Percentiles rank a stretch among this genome's conserved stretches.
phyloP scores from a whole-genome alignment of 495 filamentous ascomycete genomes.

The Monascus purpureus region DNA sequence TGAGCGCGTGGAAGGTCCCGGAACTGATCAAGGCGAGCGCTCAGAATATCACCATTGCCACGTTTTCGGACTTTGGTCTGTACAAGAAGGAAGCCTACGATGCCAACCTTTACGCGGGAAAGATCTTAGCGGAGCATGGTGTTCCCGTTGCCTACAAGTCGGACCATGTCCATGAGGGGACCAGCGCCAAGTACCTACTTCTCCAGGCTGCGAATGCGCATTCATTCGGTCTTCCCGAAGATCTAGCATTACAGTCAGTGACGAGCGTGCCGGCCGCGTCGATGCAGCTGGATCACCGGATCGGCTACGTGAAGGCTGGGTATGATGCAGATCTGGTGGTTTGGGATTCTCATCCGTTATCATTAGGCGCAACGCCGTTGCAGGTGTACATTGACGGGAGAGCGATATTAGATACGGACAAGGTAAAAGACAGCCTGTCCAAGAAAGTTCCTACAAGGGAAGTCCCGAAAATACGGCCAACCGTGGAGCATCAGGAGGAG shows the following conservation, averaged over 20 bases:
- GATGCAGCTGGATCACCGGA: constrained; percentile 40
- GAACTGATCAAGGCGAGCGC: constrained; percentile 35
- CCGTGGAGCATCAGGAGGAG: no score
- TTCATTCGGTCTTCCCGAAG: constrained; percentile 44
- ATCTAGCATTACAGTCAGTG: constrained; percentile 45
- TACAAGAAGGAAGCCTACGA: constrained; percentile 51
- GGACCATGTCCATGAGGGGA: constrained; percentile 23
- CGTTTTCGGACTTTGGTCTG: constrained; percentile 47
- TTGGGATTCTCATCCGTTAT: constrained; percentile 52
- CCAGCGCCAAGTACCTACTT: constrained; percentile 28
- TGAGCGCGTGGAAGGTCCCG: constrained; percentile 45
- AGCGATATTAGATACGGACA: constrained; percentile 22
- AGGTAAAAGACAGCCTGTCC: constrained; percentile 7
- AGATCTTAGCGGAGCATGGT: constrained; percentile 44
- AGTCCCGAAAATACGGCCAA: no score
- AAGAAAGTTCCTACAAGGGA: constrained; percentile 21
- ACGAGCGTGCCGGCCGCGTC: constrained; percentile 47
- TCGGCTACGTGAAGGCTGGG: constrained; percentile 46
- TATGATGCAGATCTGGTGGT: constrained; percentile 55
- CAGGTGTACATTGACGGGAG: constrained; percentile 55
- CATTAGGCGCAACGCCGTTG: constrained; percentile 42
- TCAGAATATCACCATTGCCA: constrained; percentile 22
- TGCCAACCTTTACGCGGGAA: constrained; percentile 44
- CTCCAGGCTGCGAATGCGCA: constrained; percentile 47
- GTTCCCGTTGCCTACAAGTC: constrained; percentile 38